Evolutionary conservation across 768 basidiomycete genomes (phyloP).

Genomic region (Termitomyces sp.): DNA sequence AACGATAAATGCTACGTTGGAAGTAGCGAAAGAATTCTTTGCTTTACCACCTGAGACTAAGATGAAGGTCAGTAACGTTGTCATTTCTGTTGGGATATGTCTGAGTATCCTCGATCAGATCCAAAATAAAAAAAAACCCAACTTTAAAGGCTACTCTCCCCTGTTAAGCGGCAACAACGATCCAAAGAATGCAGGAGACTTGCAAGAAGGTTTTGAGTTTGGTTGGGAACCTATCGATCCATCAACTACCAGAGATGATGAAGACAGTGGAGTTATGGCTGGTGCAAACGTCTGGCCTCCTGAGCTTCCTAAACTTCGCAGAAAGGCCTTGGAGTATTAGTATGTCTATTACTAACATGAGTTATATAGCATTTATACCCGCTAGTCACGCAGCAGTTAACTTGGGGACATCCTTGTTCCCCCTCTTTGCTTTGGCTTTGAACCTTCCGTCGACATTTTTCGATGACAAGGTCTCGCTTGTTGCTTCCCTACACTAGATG

Average conservation of each 20-base stretch:
- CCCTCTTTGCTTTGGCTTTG: constrained; percentile 80
- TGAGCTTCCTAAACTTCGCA: constrained; percentile 54
- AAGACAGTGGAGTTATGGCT: constrained; percentile 51
- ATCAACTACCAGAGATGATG: constrained; percentile 19
- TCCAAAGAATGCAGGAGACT: constrained; percentile 72
- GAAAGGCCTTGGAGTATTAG: constrained; percentile 62
- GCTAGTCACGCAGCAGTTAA: constrained; percentile 29
- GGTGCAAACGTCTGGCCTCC: constrained; percentile 79
- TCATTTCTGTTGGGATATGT: background rate
- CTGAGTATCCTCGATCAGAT: constrained; percentile 35
- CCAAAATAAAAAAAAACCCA: constrained; percentile 57
- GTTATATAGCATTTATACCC: background rate
- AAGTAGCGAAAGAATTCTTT: constrained; percentile 60
- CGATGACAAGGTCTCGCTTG: constrained; percentile 58
- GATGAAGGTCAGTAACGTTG: constrained; percentile 44
- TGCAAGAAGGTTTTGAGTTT: constrained; percentile 89
- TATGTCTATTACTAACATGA: constrained; percentile 24
- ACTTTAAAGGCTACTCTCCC: constrained; percentile 76
- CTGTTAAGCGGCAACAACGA: constrained; percentile 72
- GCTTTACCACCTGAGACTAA: constrained; percentile 56
- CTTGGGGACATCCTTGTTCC: constrained; percentile 67
- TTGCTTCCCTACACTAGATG: background rate
- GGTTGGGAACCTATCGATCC: constrained; percentile 56
- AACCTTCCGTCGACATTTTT: constrained; percentile 73
- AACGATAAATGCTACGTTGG: constrained; percentile 39